Percentiles rank a stretch among this genome's conserved stretches.
Conservation (phyloP, 2,329 filamentous ascomycete species). For the Aspergillus udagawae region DNA sequence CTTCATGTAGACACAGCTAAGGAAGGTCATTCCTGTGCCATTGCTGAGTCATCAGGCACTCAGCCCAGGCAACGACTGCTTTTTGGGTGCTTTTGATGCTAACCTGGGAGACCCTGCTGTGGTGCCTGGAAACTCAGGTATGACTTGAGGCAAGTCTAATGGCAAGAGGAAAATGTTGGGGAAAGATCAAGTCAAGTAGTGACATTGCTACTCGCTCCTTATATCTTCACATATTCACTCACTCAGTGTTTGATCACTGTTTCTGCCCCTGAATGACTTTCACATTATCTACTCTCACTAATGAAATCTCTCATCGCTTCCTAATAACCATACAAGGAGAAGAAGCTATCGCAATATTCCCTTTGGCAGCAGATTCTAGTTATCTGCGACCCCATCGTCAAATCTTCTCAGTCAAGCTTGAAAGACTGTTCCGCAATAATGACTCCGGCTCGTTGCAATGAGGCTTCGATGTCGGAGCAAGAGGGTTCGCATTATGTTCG, state of each 20-base stretch:
- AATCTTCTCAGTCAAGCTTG: not conserved
- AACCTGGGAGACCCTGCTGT: not conserved
- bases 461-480: constrained; percentile 24
- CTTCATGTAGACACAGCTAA: not conserved
- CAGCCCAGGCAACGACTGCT: not conserved
- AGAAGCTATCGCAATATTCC: not conserved
- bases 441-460: constrained; percentile 1
- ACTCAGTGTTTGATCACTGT: not conserved
- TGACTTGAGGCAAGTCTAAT: not conserved
- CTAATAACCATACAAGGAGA: not conserved
- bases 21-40: not conserved
- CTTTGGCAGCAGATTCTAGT: not conserved
- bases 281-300: not conserved
- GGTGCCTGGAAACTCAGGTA: too few species aligned
- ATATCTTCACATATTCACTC: not conserved
- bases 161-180: not conserved
- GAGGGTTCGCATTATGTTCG: constrained; percentile 23
- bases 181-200: not conserved
- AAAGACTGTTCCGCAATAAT: not conserved
- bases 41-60: not conserved
- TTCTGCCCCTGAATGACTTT: not conserved
- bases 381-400: not conserved
- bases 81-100: not conserved
- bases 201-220: not conserved
- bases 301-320: not conserved